Evolutionary conservation across 2,329 filamentous ascomycete genomes (phyloP).

Genomic region (Monosporascus ibericus): DNA sequence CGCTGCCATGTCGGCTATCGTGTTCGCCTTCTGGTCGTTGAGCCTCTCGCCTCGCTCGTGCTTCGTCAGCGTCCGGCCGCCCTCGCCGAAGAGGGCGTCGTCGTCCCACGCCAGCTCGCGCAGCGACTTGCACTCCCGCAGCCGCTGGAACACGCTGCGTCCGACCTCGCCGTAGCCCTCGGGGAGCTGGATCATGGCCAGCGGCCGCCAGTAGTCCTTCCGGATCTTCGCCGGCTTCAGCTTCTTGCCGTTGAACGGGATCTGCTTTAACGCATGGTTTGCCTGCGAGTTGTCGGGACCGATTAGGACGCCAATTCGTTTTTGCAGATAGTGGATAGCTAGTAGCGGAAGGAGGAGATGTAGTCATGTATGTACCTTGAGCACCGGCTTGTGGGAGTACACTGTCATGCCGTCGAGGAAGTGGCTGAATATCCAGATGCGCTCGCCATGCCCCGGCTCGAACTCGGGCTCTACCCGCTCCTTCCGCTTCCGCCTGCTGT

Average conservation of each 20-base stretch:
- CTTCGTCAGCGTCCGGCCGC: conserved; percentile 26
- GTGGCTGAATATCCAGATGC: conserved; percentile 51
- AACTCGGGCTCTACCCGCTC: conserved; percentile 13
- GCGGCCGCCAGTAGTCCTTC: conserved; percentile 60
- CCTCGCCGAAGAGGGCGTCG: conserved; percentile 34
- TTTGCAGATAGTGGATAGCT: not conserved
- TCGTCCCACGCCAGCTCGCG: conserved; percentile 58
- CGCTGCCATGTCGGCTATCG: conserved; percentile 57
- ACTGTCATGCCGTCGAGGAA: conserved; percentile 44
- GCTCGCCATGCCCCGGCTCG: conserved; percentile 44
- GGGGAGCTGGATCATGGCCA: conserved; percentile 55
- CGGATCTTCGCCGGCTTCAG: conserved; percentile 55
- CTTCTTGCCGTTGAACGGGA: conserved; percentile 62
- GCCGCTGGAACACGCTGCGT: conserved; percentile 53
- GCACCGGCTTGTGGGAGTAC: conserved; percentile 41
- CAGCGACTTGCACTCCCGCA: conserved; percentile 57
- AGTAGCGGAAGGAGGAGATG: not conserved
- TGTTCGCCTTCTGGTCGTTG: conserved; percentile 56
- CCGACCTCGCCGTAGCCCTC: conserved; percentile 46
- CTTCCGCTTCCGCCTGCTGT: conserved; percentile 17
- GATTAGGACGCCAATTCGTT: not conserved
- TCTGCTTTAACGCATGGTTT: conserved; percentile 18
- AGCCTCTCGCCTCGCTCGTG: conserved; percentile 45
- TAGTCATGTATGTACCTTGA: conserved; percentile 36
- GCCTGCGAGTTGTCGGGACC: conserved; percentile 8